These are phyloP conservation scores for Verticillium klebahnii DNA, from an alignment of 2,329 filamentous ascomycete genomes.

Conservation along the genomic window DNA sequence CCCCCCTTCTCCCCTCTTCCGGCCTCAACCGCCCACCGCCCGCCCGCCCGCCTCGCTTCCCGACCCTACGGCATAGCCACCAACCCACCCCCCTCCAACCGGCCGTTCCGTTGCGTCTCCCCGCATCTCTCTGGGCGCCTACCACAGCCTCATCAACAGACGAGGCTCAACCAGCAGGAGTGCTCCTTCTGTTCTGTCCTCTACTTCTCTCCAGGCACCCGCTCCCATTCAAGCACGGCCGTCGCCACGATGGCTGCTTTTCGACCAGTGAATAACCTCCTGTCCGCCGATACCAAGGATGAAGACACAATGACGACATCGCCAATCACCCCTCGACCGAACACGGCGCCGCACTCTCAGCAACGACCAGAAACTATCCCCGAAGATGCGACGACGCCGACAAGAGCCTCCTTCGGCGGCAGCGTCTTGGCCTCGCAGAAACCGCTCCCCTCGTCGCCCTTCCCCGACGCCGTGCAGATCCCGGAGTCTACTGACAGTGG, in stretches of 20 bases:
- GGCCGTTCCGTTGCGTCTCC: neutral
- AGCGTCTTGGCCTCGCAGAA: conserved; percentile 40
- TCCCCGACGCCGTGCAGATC: conserved; percentile 43
- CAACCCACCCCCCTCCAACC: neutral
- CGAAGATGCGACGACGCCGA: conserved; percentile 57
- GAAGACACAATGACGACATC: conserved; percentile 33
- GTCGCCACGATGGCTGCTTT: conserved; percentile 42
- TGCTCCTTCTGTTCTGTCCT: conserved; percentile 6
- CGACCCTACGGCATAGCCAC: neutral
- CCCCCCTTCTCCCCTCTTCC: neutral
- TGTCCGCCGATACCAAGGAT: conserved; percentile 24
- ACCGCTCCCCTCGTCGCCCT: conserved; percentile 49
- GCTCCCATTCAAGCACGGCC: conserved; percentile 1
- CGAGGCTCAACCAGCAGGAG: neutral
- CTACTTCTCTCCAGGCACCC: conserved; percentile 7
- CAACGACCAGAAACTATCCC: conserved; percentile 15
- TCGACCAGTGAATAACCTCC: conserved; percentile 41
- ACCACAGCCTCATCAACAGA: conserved; percentile 6
- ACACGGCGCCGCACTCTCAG: conserved; percentile 26
- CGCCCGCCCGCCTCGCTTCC: neutral
- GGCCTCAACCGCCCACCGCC: neutral
- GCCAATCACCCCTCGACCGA: conserved; percentile 28
- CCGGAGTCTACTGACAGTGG: conserved; percentile 39
- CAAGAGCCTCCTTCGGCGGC: conserved; percentile 48
- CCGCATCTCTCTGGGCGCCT: conserved; percentile 1